A percentile compares a stretch with the other conserved stretches of the same genome.
Evolutionary conservation across 176 grass and related monocot genomes (phyloP).

Genomic region (Oryza glaberrima): DNA sequence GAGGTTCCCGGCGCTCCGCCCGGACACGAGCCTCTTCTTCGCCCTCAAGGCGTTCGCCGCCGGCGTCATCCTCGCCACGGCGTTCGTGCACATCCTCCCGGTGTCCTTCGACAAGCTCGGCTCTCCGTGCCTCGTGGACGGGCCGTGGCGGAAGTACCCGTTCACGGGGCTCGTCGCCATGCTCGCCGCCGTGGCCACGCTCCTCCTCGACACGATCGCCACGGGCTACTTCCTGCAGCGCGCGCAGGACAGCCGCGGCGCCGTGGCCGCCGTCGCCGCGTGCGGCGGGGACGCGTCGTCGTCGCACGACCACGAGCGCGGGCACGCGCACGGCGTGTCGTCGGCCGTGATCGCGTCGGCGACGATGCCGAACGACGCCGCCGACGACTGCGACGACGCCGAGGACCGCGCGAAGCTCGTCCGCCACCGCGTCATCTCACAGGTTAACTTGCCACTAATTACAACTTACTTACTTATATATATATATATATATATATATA

Average conservation of each 20-base stretch:
- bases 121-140: slow-evolving; percentile 56
- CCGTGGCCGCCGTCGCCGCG: background rate
- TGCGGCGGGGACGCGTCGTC: slow-evolving; percentile 6
- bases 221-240: slow-evolving; percentile 67
- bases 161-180: slow-evolving; percentile 64
- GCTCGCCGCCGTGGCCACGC: slow-evolving; percentile 70
- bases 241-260: slow-evolving; percentile 25
- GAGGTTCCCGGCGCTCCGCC: slow-evolving; percentile 41
- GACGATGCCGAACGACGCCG: background rate
- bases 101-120: slow-evolving; percentile 55
- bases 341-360: slow-evolving; percentile 3
- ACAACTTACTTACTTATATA: background rate
- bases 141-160: slow-evolving; percentile 60
- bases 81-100: slow-evolving; percentile 77
- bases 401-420: slow-evolving; percentile 43
- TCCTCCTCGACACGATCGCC: slow-evolving; percentile 68
- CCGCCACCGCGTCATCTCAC: slow-evolving; percentile 69
- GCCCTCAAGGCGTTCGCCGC: slow-evolving; percentile 76
- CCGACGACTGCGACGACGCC: background rate
- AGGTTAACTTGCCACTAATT: slow-evolving; percentile 36
- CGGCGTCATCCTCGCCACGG: slow-evolving; percentile 83
- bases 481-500: too few relatives aligned
- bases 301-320: background rate
- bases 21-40: slow-evolving; percentile 65
- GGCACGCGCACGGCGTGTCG: slow-evolving; percentile 10